Evolutionary conservation across 1,284 basidiomycete species (phyloP), one percentile per base, ranked within the genome.

Genomic region (Apiotrichum akiyoshidainum): DNA sequence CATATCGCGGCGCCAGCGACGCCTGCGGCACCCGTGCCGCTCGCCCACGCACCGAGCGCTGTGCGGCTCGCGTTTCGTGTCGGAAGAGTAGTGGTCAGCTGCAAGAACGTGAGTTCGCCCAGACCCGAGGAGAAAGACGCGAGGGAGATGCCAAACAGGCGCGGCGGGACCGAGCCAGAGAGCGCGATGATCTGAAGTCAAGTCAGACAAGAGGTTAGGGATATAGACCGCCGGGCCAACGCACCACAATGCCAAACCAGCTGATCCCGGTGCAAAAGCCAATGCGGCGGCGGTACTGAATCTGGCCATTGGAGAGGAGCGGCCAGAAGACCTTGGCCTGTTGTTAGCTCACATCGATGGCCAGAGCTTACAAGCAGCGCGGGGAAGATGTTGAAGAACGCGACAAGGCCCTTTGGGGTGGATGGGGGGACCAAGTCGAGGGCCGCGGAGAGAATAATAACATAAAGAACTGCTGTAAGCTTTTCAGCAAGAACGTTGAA

Each of bases 371-470:
- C 62, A 4, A 86, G 71, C 2, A 92, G 78, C 0, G 88, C 84
- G 0, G 90, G 90, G 26, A 87, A 84, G 58, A 94, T 92, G 72
- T 95, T 93, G 79, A 89, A 92, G 74, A 95, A 92, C 0, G 88
- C 87, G 51, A 96, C 91, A 57, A 97, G 85, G n/a, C 93, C 94
- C 70, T 81, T 81, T 0, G 92, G 92, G 0, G 90, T 92, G 5
- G 87, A 84, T 0, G 89, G 85, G 5, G 94, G 91, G 0, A 98
- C 92, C 5, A 99, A 83, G 75, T 99, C 95, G 16, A 97, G 81
- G 0, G 95, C 95, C 6, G 95, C 95, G 1, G 92, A 95, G 26
- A 98, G 84, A 64, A 98, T 97, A 65, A 99, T 90, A 39, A 98
- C 94, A 76, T 98, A 96, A 58, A 92, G 81, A 12, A 93, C 90